Percentiles rank a stretch among this genome's conserved stretches.
phyloP scores from a whole-genome alignment of 129 eudicot genomes.

The Lactuca sativa region DNA sequence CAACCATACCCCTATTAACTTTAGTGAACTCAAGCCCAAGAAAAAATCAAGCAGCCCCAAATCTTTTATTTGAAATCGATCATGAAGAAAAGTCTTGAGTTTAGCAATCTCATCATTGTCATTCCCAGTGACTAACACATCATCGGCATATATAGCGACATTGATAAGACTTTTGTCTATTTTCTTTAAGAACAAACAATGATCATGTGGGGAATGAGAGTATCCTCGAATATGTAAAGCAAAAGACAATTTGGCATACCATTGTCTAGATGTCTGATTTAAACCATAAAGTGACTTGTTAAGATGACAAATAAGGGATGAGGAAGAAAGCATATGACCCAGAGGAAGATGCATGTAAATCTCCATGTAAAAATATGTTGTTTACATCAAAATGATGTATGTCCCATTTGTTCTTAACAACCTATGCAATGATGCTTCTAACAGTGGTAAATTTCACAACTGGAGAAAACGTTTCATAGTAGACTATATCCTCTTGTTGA shows the following conservation, averaged over 20 bases:
- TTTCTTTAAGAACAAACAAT: neutral
- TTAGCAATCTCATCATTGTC: too few relatives aligned
- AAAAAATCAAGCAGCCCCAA: too few relatives aligned
- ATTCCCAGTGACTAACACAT: too few relatives aligned
- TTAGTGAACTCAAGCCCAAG: too few relatives aligned
- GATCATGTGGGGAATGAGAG: neutral
- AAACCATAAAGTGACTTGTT: neutral
- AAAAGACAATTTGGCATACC: slow-evolving; percentile 10
- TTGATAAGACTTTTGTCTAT: too few relatives aligned
- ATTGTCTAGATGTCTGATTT: neutral
- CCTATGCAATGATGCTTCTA: neutral
- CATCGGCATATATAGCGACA: too few relatives aligned
- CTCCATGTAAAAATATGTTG: neutral
- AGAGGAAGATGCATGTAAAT: neutral
- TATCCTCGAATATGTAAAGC: neutral
- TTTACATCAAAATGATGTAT: neutral
- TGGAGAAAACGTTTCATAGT: neutral
- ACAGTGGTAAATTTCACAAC: neutral
- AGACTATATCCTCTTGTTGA: neutral
- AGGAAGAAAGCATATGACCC: neutral
- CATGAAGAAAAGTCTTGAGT: too few relatives aligned
- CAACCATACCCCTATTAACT: too few relatives aligned
- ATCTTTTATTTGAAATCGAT: too few relatives aligned
- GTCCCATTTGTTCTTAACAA: neutral
- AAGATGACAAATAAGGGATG: neutral